Percentiles rank a stretch among this genome's conserved stretches.
Evolutionary conservation across 306 rosid genomes (phyloP).

Genomic region (Rubus parviflorus): DNA sequence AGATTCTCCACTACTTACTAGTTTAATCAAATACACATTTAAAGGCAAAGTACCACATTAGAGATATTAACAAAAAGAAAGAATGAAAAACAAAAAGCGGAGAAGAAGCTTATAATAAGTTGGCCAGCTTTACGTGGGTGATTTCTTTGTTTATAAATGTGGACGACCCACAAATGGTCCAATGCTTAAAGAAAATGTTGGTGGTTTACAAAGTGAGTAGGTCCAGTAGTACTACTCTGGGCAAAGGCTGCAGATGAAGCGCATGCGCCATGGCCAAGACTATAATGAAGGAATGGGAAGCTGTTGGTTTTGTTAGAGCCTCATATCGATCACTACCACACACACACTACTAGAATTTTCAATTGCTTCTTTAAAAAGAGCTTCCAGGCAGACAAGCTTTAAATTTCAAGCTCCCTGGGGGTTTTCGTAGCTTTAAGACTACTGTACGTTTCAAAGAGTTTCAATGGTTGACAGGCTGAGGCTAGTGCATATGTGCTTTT

Average conservation of each 20-base stretch:
- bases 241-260: constrained; percentile 12
- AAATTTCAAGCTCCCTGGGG: background rate
- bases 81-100: background rate
- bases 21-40: background rate
- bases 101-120: background rate
- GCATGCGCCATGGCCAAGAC: constrained; percentile 9
- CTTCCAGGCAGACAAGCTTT: background rate
- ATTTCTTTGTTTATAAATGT: background rate
- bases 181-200: background rate
- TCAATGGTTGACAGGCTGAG: background rate
- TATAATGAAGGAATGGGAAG: constrained; percentile 10
- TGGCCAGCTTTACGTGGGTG: constrained; percentile 11
- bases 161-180: constrained; percentile 7
- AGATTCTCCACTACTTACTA: constrained; percentile 15
- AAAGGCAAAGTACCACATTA: background rate
- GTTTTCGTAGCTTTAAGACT: background rate
- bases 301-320: background rate
- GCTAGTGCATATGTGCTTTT: too few species aligned
- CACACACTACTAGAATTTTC: background rate
- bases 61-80: background rate
- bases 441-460: background rate
- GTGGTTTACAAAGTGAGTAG: background rate
- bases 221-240: background rate
- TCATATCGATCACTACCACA: background rate
- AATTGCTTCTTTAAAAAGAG: background rate